Evolutionary conservation across 768 basidiomycete genomes (phyloP), one percentile per base, ranked within the genome.

Genomic region (Artomyces pyxidatus): DNA sequence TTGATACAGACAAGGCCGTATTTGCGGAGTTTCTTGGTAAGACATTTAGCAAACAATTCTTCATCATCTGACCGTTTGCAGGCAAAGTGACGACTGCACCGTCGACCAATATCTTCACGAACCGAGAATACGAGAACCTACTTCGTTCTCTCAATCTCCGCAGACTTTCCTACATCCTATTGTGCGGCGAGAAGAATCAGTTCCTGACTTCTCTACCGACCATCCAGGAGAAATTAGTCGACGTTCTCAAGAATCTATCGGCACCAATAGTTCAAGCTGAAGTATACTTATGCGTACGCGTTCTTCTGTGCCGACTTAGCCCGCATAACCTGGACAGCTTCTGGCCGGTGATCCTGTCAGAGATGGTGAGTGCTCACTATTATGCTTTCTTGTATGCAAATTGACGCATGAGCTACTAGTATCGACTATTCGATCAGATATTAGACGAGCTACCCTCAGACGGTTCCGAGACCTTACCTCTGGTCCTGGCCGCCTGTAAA

Each of bases 161-260:
- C 37, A 75, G 95, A 27, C 69, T 98, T 35, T 90, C 93, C 4
- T 90, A 88, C 60, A 77, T 87, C 27, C 64, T 99, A n/a, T 81
- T 92, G 48, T 71, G 86, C 1, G 90, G 85, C 12, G 92, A 93
- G 57, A 88, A 87, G 67, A 95, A 99, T 60, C 84, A 90, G 45
- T 96, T 89, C 68, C 65, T 98, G 43, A 82, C 81, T 0, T 88
- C 92, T 52, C 72, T 99, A 28, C 96, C 96, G 14, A 78, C 80
- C 25, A 89, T 99, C n/a, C 93, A 97, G 64, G 96, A 98, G 68
- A 96, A 88, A 67, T 73, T 99, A 12, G 96, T 96, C 9, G 96
- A 99, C 54, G 83, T 93, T 3, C 68, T 98, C 41, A 81, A 88
- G 28, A 88, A 81, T 56, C 78, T 81, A 14, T 71, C 86, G 1